Evolutionary conservation across 805 yeast species (phyloP).

Genomic region (Diddensiella santjacobensis): DNA sequence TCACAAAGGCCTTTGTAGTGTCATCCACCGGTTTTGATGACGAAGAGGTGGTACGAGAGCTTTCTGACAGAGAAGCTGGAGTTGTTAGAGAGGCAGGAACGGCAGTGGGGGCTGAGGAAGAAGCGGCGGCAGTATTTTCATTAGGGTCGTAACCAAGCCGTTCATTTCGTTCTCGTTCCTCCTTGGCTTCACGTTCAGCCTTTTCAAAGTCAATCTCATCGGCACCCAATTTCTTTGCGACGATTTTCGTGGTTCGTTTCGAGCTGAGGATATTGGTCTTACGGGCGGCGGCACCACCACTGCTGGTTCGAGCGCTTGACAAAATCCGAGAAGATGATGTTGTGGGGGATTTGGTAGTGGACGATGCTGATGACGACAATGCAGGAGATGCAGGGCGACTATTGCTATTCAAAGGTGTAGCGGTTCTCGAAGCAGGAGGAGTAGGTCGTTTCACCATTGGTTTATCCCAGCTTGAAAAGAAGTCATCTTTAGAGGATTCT

Average conservation of each 20-base stretch:
- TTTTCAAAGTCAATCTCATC: constrained; percentile 59
- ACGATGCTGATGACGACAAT: constrained; percentile 14
- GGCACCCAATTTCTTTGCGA: constrained; percentile 34
- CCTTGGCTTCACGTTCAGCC: constrained; percentile 73
- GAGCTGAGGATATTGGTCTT: constrained; percentile 30
- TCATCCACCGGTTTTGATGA: constrained; percentile 15
- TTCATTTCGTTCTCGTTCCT: constrained; percentile 65
- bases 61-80: constrained; percentile 7
- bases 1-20: constrained; percentile 17
- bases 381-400: constrained; percentile 23
- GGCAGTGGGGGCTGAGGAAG: not conserved
- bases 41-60: not conserved
- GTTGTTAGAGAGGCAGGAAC: constrained; percentile 4
- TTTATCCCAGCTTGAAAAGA: constrained; percentile 88
- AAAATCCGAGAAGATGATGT: constrained; percentile 18
- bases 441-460: constrained; percentile 46
- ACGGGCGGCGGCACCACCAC: constrained; percentile 16
- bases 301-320: constrained; percentile 14
- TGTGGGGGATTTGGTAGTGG: constrained; percentile 13
- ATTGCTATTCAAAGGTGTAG: constrained; percentile 28
- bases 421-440: constrained; percentile 41
- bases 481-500: constrained; percentile 58
- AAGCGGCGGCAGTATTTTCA: constrained; percentile 11
- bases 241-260: constrained; percentile 31
- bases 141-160: constrained; percentile 44